A percentile compares a stretch with the other conserved stretches of the same genome.
Conservation (phyloP, 2,329 filamentous ascomycete genomes). For the Fusarium sp. region DNA sequence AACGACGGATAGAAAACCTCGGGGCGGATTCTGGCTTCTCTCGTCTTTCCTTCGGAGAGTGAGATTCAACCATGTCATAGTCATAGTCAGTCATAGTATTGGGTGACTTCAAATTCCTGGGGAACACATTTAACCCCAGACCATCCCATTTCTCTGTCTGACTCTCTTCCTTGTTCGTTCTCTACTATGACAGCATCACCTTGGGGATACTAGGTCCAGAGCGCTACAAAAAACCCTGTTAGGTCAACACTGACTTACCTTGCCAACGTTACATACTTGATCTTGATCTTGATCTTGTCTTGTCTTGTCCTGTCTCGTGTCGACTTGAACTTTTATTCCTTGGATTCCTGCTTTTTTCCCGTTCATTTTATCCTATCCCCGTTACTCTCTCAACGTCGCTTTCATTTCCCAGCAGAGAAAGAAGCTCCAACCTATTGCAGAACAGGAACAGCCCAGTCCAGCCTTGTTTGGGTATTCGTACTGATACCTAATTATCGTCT, state of each 20-base stretch:
- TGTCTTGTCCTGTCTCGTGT: background rate
- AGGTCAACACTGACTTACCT: conserved; percentile 4
- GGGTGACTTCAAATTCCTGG: conserved; percentile 14
- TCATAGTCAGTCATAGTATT: background rate
- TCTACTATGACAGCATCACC: conserved; percentile 25
- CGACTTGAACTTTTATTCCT: conserved; percentile 4
- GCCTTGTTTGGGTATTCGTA: background rate
- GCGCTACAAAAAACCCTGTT: conserved; percentile 31
- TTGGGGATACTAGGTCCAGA: background rate
- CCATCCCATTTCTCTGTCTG: background rate
- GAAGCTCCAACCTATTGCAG: conserved; percentile 1
- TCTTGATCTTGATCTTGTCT: background rate
- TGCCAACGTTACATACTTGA: conserved; percentile 12
- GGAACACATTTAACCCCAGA: conserved; percentile 24
- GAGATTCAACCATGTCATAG: background rate
- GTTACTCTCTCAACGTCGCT: conserved; percentile 3
- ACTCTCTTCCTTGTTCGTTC: background rate
- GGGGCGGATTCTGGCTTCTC: conserved; percentile 1
- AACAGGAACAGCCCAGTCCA: background rate
- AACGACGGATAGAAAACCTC: conserved; percentile 21
- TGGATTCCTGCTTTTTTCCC: conserved; percentile 8
- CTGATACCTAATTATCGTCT: conserved; percentile 4
- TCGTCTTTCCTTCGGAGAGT: conserved; percentile 8
- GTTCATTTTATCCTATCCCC: background rate
- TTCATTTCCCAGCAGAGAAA: background rate